Base-by-base conservation (phyloP, 2,329 filamentous ascomycete species). In the Fonsecaea pedrosoi region DNA sequence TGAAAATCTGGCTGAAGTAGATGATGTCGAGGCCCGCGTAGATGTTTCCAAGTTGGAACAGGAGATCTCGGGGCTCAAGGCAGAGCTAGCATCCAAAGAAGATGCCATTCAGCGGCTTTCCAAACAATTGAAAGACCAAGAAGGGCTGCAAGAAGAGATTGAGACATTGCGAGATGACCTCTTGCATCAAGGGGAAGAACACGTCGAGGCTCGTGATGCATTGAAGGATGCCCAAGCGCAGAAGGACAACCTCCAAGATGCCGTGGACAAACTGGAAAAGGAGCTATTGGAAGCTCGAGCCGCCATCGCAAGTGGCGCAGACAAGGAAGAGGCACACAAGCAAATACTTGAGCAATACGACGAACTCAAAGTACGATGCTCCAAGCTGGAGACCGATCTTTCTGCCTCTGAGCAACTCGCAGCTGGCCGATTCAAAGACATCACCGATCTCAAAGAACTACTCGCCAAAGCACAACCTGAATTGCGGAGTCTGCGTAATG, bases 391-490 rank as follows among this genome's bases (percentile, higher is more conserved):
- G 74, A 92, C 90, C 0, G 94, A 99, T 75, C 84, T 98, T 2
- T 90, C 89, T 1, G 93, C 93, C 1, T 90, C 94, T 0, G 89
- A 97, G 76, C 89, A 96, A 78, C 85, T 98, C 12, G 92, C 95
- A 0, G 90, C 96, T 68, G 90, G 87, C 15, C 86, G 95, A 35
- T 98, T 93, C 82, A 96, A 93, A 77, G 94, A 98, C 67, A 82
- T 97, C 1, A 89, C 89, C 0, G 91, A 96, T 34, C 82, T 97
- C 54, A 86, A 90, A 21, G 91, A 94, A 68, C 83, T 94, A 2
- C 79, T 97, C 35, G 89, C 93, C 71, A 96, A 95, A 76, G 86
- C 91, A 0, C 94, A 97, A 74, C 91, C 92, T 0, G 94, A 99
- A 78, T 82, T 98, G 30, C 90, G 90, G 76, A 89, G 82, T 54